Evolutionary conservation across 176 grass and related monocot species (phyloP).

Genomic region (Musa acuminata): DNA sequence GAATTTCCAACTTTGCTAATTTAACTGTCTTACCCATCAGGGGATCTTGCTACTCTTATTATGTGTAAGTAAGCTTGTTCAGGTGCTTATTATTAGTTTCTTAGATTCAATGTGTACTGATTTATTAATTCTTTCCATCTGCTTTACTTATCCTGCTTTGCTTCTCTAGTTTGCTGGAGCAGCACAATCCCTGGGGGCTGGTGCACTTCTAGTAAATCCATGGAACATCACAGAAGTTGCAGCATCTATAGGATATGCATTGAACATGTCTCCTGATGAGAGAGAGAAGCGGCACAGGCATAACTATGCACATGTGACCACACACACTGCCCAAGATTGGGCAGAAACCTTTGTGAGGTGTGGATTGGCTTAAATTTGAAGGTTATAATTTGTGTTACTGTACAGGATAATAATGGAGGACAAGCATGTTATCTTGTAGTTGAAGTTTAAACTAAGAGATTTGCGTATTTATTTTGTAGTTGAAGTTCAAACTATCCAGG

Average conservation of each 20-base stretch:
- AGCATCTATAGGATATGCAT: conserved; percentile 49
- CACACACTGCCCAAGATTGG: conserved; percentile 98
- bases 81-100: too few species aligned
- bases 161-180: conserved; percentile 90
- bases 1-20: too few species aligned
- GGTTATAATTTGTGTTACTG: not conserved
- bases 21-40: too few species aligned
- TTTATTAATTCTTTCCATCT: not conserved
- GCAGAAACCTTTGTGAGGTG: conserved; percentile 97
- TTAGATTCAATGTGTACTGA: too few species aligned
- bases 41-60: too few species aligned
- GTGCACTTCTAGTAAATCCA: conserved; percentile 91
- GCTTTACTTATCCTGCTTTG: conserved; percentile 15
- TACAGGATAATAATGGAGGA: not conserved
- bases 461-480: not conserved
- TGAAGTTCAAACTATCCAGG: too few species aligned
- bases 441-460: not conserved
- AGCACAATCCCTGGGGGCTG: conserved; percentile 98
- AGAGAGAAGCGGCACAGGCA: conserved; percentile 95
- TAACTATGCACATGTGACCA: conserved; percentile 94
- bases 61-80: not conserved
- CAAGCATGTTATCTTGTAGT: not conserved
- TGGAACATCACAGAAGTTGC: conserved; percentile 99
- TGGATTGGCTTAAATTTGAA: conserved; percentile 10
- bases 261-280: conserved; percentile 70